Conservation (phyloP, 352 stramenopile species). For the Globisporangium camurandrum region DNA sequence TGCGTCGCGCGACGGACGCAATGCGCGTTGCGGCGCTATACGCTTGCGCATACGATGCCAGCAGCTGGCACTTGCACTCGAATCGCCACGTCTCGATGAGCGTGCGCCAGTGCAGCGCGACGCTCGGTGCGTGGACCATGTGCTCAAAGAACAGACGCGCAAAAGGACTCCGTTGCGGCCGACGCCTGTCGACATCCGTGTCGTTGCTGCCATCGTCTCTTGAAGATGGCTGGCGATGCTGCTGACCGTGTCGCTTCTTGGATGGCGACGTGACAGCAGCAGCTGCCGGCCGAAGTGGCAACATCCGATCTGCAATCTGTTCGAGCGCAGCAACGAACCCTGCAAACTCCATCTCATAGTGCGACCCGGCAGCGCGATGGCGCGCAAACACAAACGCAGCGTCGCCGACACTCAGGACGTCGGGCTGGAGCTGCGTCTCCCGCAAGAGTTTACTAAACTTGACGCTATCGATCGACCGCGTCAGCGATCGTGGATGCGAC, state of each 20-base stretch:
- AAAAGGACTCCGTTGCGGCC: slow-evolving; percentile 4
- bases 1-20: slow-evolving; percentile 31
- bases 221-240: neutral
- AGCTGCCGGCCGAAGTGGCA: neutral
- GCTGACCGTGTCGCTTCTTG: neutral
- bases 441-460: slow-evolving; percentile 77
- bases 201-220: no score
- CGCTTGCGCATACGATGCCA: slow-evolving; percentile 18
- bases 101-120: slow-evolving; percentile 26
- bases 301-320: slow-evolving; percentile 29
- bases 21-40: slow-evolving; percentile 52
- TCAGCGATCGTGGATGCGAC: slow-evolving; percentile 31
- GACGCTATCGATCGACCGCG: slow-evolving; percentile 45
- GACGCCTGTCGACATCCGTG: neutral
- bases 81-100: slow-evolving; percentile 45
- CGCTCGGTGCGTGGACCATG: slow-evolving; percentile 33
- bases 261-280: no score
- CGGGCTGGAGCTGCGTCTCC: slow-evolving; percentile 44
- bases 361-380: slow-evolving; percentile 24
- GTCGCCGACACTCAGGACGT: slow-evolving; percentile 45
- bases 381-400: slow-evolving; percentile 54
- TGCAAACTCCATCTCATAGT: slow-evolving; percentile 54
- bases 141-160: slow-evolving; percentile 34
- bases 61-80: slow-evolving; percentile 21
- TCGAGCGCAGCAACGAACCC: slow-evolving; percentile 38